Evolutionary conservation across 1,139 yeast genomes (phyloP), one percentile per base, ranked within the genome.

Genomic region (Yarrowia galli): DNA sequence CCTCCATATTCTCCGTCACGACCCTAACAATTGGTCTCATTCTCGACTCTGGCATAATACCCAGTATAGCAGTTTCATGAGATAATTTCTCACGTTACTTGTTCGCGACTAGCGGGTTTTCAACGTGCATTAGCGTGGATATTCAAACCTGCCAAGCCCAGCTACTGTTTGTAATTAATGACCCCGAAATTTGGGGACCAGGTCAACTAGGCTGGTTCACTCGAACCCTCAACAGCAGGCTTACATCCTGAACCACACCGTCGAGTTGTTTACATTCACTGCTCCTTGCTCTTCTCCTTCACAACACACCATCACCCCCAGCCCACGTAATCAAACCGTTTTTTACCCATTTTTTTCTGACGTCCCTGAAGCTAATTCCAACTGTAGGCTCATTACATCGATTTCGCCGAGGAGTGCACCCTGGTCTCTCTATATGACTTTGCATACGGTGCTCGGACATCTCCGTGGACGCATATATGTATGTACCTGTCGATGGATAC

Each of bases 51-150:
- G 53, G 36, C 20, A 48, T 16, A 48, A 48, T 25, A 25, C 8
- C 3, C 22, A 9, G n/a, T 9, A 35, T 46, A 46, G 32, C 56
- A 7, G 56, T 51, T 51, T 51, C 56, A 51, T 16, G 28, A 25
- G 56, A 51, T 51, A 51, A 51, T 51, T 51, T 35, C 13, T 4
- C 56, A 51, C 56, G 56, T 35, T 51, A 35, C 25, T 35, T 32
- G 40, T 51, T 51, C 56, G 25, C 56, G 56, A 51, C 42, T 51
- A 35, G 56, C 25, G 56, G n/a, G 25, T 10, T 5, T 18, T 4
- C 36, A 12, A 8, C 23, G 15, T 9, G 15, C 42, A 32, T 51
- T 51, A 51, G 56, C 20, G 13, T 22, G 48, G 32, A 9, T 22
- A 6, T 43, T 25, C 9, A 13, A 18, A 15, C 32, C 32, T 45